Base-by-base conservation (phyloP, 768 basidiomycete species). In the Antrodiella citrinella region DNA sequence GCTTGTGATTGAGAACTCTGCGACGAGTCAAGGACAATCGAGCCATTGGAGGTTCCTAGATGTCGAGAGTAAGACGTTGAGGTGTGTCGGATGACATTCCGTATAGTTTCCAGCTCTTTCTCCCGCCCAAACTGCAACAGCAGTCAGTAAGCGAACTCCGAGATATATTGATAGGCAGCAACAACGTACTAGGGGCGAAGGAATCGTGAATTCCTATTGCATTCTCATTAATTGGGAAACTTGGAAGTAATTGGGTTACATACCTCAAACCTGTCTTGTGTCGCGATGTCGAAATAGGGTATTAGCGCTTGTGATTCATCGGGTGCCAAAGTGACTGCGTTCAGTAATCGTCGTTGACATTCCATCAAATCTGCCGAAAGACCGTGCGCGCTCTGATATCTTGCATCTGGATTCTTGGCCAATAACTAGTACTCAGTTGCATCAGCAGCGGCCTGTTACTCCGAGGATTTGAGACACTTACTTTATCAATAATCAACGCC, bases 131-230 rank as follows among this genome's bases (percentile, higher is more conserved):
- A 86, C 78, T 81, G 43, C 25, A 18, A n/a, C 10, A 38, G 21
- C 1, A 18, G 58, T 47, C 20, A 15, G 42, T 11, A 40, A 11
- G 4, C 21, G 43, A 44, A 24, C 15, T 20, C 39, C 35, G 10
- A 18, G 35, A 38, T 38, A 18, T 38, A 10, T 38, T 10, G 11
- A 47, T n/a, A n/a, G n/a, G 12, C 20, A 19, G 5, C 24, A 25
- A 13, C 7, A 18, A 44, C 71, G 53, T 66, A 84, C 82, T 67
- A 87, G 65, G 26, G 76, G 72, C 35, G 79, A 74, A 2, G 85
- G 84, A 57, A 86, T 77, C 0, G 82, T 84, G 51, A 86, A 86
- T 61, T 82, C 82, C 81, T 83, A 26, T n/a, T n/a, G n/a, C n/a
- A n/a, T n/a, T n/a, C n/a, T n/a, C n/a, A n/a, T n/a, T n/a, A n/a